Evolutionary conservation across 1,284 basidiomycete species (phyloP), one percentile per base, ranked within the genome.

Genomic region (Rhodofomes roseus): DNA sequence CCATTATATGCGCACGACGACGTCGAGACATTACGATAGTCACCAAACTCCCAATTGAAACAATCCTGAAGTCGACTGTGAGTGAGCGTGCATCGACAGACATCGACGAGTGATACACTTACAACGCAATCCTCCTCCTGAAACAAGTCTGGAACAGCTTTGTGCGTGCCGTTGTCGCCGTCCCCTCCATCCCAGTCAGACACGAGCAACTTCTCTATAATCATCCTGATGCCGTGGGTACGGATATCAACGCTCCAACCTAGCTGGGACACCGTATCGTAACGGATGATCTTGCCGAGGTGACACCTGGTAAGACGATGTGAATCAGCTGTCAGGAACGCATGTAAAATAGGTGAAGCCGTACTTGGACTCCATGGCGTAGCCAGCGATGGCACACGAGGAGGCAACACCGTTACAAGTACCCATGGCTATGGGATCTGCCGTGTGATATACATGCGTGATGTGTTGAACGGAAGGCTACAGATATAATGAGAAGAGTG

Each of bases 201-300:
- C 37, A 86, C 81, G 53, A 98, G 75, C 14, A 98, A 77, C 60
- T 87, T 83, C 12, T 85, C 83, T 60, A 97, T 88, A 23, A 98
- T 78, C 54, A 87, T 81, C 57, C 79, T 83, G 61, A 98, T 96
- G 22, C 85, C 77, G 72, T 99, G 96, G 54, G 81, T 90, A 57
- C 89, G 78, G n/a, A 96, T 77, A 68, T 93, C 89, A 20, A 89
- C 87, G 4, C 80, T 78, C 96, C 96, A 99, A 8, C 89, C 89
- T 18, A 95, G 79, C 70, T 87, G 87, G 44, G 80, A 80, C 34
- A 96, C 89, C 0, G 95, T 96, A 76, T 98, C 95, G 74, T 96
- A 90, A 23, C 86, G 76, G 56, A 90, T 84, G 34, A 80, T 79
- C 67, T 84, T 82, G 8, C 90, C 89, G 1, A 90, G 75, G 72